phyloP scores from a whole-genome alignment of 257 asterid species.

The Jacaranda copaia region DNA sequence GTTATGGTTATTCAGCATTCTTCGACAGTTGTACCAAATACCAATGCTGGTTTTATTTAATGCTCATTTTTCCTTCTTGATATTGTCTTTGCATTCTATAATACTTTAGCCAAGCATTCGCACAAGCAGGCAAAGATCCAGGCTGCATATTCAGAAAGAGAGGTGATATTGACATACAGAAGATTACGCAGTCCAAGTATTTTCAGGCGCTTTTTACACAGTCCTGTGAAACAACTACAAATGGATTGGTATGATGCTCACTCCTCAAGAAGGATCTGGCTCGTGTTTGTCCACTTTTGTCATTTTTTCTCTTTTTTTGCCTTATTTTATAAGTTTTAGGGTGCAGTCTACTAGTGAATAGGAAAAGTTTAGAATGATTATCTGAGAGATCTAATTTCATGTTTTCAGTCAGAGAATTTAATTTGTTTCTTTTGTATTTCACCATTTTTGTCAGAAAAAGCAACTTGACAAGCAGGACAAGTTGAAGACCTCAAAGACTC shows the following conservation, averaged over 20 bases:
- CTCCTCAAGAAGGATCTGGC: constrained; percentile 17
- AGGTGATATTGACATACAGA: constrained; percentile 61
- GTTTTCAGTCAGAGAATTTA: neutral
- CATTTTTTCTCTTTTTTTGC: neutral
- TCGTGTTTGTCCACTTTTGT: constrained; percentile 24
- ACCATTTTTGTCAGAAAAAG: constrained; percentile 52
- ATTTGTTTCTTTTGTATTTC: neutral
- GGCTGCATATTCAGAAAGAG: constrained; percentile 69
- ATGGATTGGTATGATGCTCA: constrained; percentile 55
- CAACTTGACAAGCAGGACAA: constrained; percentile 54
- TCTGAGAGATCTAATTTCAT: constrained; percentile 10
- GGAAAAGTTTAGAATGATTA: neutral
- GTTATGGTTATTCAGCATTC: neutral
- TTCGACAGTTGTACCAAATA: neutral
- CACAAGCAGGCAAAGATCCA: constrained; percentile 83
- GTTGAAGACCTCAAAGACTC: constrained; percentile 51
- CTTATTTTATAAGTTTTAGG: neutral
- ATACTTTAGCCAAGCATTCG: constrained; percentile 80
- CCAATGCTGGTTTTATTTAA: neutral
- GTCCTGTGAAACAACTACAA: constrained; percentile 44
- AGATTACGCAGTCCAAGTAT: constrained; percentile 76
- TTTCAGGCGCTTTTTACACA: constrained; percentile 61
- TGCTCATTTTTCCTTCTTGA: constrained; percentile 1
- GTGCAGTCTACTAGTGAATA: too few relatives aligned
- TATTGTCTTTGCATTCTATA: constrained; percentile 27